Evolutionary conservation across 75 land plant genomes (phyloP).

Genomic region (Larix kaempferi): DNA sequence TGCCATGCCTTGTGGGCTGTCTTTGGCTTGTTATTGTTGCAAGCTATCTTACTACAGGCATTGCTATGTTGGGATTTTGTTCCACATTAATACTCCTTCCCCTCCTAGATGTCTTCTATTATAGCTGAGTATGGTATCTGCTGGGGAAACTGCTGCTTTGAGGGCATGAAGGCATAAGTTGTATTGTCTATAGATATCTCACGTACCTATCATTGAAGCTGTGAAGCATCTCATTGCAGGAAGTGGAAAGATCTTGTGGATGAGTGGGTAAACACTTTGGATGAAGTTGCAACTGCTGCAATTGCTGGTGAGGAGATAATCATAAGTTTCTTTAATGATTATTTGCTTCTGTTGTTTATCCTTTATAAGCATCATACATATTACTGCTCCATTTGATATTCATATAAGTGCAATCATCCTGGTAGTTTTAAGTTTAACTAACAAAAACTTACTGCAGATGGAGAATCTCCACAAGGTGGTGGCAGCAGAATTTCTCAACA

Average conservation of each 20-base stretch:
- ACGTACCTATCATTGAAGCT: neutral
- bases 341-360: neutral
- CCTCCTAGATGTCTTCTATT: neutral
- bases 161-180: neutral
- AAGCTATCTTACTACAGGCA: too few relatives aligned
- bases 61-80: too few relatives aligned
- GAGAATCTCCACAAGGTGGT: neutral
- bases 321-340: neutral
- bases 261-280: slow-evolving; percentile 66
- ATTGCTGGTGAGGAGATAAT: slow-evolving; percentile 27
- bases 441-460: neutral
- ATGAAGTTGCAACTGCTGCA: slow-evolving; percentile 31
- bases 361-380: neutral
- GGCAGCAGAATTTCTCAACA: neutral
- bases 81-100: too few relatives aligned
- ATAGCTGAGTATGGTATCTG: neutral
- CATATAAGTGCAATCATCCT: too few relatives aligned
- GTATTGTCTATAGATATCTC: neutral
- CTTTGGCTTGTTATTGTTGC: too few relatives aligned
- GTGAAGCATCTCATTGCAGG: slow-evolving; percentile 37
- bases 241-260: slow-evolving; percentile 91
- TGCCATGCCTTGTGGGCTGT: too few relatives aligned
- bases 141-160: neutral
- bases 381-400: neutral
- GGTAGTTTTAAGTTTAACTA: too few relatives aligned